These are phyloP conservation scores for Arxiozyma heterogenica DNA, from an alignment of 1,139 yeast genomes.

Conservation along the genomic window DNA sequence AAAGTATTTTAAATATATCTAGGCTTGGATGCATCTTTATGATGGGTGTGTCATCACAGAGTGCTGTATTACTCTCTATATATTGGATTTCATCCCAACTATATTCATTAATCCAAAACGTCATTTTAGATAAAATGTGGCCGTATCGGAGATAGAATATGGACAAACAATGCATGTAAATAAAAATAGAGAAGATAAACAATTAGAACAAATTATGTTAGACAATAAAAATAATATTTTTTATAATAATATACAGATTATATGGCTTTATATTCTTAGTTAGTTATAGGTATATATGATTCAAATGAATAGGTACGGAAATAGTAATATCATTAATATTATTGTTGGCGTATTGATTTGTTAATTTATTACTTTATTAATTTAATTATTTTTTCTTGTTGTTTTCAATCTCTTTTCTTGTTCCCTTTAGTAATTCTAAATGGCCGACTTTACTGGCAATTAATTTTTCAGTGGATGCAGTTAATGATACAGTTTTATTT, in stretches of 20 bases:
- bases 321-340: not conserved
- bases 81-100: constrained; percentile 84
- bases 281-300: not conserved
- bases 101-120: constrained; percentile 67
- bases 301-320: not conserved
- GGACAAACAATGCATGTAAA: not conserved
- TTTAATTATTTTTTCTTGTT: constrained; percentile 6
- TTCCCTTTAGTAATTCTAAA: constrained; percentile 80
- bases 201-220: too few species aligned
- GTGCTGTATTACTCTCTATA: constrained; percentile 68
- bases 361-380: constrained; percentile 18
- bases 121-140: constrained; percentile 55
- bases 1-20: constrained; percentile 48
- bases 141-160: constrained; percentile 35
- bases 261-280: not conserved
- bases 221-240: not conserved
- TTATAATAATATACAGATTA: not conserved
- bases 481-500: constrained; percentile 54
- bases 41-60: constrained; percentile 79
- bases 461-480: constrained; percentile 70
- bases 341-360: constrained; percentile 13
- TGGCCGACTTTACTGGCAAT: constrained; percentile 93
- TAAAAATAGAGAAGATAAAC: not conserved
- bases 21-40: constrained; percentile 68
- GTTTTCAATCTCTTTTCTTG: constrained; percentile 75